Base-by-base conservation (phyloP, 1,139 yeast genomes). In the Insectozyma bohioensis region DNA sequence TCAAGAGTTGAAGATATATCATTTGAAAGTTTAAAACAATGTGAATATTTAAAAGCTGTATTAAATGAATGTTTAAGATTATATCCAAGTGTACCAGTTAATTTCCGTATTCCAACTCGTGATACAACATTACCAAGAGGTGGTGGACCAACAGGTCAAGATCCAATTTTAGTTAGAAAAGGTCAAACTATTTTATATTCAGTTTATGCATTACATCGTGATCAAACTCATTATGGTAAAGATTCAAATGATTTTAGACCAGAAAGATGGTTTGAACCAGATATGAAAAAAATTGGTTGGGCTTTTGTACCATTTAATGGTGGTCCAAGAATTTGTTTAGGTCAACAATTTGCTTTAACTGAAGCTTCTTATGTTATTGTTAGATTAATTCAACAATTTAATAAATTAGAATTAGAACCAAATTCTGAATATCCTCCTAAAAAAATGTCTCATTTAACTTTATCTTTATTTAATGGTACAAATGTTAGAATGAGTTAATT, bases 271-370 rank as follows among this genome's bases (percentile, higher is more conserved):
- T 56, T 55, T 35, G 66, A 61, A 40, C 60, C 61, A 26, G 43
- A 45, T 21, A 51, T 57, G 20, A 55, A 51, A 35, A 64, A 60
- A 42, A 49, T 60, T 37, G 72, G 72, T 13, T 75, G 80, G 79
- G 72, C 70, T 10, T 75, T 57, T 49, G 49, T 75, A 17, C 80
- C 80, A 5, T 75, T 74, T 57, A 75, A 75, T 44, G 81, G 80
- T 30, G 82, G 82, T 5, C 81, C 82, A 19, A 58, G 82, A 37
- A 75, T 75, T 36, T 76, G 82, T 46, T 56, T 75, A 31, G 82
- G 81, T 12, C 80, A 75, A 52, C 80, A 74, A 49, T 73, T 71
- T 52, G 80, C 80, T 1, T 62, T 75, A 37, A 73, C 79, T 12
- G 82, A 76, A 51, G 75, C 77, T 4, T 59, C 72, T 4, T 75